Base-by-base conservation (phyloP, 2,329 filamentous ascomycete species). In the Monosporascus ibericus region DNA sequence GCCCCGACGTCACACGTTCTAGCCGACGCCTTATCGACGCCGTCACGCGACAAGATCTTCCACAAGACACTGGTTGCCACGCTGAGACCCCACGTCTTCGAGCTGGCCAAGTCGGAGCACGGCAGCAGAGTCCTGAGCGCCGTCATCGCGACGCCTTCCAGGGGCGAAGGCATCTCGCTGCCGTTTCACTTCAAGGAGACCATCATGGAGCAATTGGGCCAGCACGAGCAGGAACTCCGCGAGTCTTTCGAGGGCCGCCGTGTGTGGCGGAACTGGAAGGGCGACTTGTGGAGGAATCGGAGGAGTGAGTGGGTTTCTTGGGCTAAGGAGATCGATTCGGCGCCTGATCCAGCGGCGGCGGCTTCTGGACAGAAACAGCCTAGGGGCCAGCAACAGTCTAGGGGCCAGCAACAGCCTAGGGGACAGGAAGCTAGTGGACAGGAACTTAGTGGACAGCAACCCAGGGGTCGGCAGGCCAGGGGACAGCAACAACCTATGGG, bases 111-210 rank as follows among this genome's bases (percentile, higher is more conserved):
- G 44, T 79, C 77, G 14, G 73, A 76, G 52, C 71, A 72, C 52
- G 80, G 79, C 7, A 78, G 80, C 63, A 75, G 74, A 54, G 68
- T 82, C 24, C 58, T 83, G 53, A 74, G 73, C 59, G 70, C 74
- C 48, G 70, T 84, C 47, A 70, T 78, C 46, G 61, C 70, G 40
- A 69, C 78, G 2, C 80, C 80, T 3, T 78, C 75, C 47, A 75
- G 72, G 55, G 75, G 73, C 42, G 70, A 72, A 18, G 73, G 74
- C 50, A 70, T 73, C 52, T 73, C 73, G 54, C 66, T 83, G 46
- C 80, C 81, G 1, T 80, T 80, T 64, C 79, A 84, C 60, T 67
- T 80, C 55, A 84, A 84, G 65, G 78, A 84, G 60, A 70, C 72
- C 42, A 69, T 82, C 55, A 79, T 83, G 71, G 57, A 68, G 5